Base-by-base conservation (phyloP, 2,329 filamentous ascomycete species). In the Neophaeococcomyces mojaviensis region DNA sequence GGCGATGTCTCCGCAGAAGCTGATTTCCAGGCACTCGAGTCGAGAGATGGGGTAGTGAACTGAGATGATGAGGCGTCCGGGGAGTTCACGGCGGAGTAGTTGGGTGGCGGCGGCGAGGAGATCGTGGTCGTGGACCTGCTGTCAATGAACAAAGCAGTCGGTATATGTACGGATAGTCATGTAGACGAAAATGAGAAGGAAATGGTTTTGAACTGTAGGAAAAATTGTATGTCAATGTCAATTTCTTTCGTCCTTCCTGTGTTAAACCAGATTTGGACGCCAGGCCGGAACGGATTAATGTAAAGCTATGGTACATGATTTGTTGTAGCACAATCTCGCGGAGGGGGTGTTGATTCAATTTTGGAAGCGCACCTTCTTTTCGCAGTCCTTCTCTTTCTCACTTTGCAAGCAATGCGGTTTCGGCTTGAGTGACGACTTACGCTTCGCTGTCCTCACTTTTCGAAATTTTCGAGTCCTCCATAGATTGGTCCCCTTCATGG, bases 401-500 rank as follows among this genome's bases (percentile, higher is more conserved):
- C 13, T 13, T 20, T 12, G 22, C 32, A 16, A 44, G 28, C 41
- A 44, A 33, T 20, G 36, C 35, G 26, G 30, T 16, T 32, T n/a
- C 8, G 12, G 18, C 30, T 44, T 37, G 8, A 30, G 37, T 37
- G 32, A 44, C 30, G 41, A 44, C 41, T 44, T 44, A 44, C 41
- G 33, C 41, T 44, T 44, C 41, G 41, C 32, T 36, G 41, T 44
- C 41, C 24, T 44, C 41, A 33, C 33, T 30, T 30, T 44, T 44
- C 33, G 26, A 16, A n/a, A 41, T 19, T 20, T 36, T 19, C 15
- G 32, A 30, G 20, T 44, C 41, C n/a, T 44, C 18, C 41, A 44
- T 44, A 2, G 16, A n/a, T 4, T 36, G 41, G 30, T 44, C 24
- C 24, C 34, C 28, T 18, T 43, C 40, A 34, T 44, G 41, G 20